These are phyloP conservation scores for Teratosphaeria destructans DNA, from an alignment of 2,329 filamentous ascomycete species.

Conservation along the genomic window DNA sequence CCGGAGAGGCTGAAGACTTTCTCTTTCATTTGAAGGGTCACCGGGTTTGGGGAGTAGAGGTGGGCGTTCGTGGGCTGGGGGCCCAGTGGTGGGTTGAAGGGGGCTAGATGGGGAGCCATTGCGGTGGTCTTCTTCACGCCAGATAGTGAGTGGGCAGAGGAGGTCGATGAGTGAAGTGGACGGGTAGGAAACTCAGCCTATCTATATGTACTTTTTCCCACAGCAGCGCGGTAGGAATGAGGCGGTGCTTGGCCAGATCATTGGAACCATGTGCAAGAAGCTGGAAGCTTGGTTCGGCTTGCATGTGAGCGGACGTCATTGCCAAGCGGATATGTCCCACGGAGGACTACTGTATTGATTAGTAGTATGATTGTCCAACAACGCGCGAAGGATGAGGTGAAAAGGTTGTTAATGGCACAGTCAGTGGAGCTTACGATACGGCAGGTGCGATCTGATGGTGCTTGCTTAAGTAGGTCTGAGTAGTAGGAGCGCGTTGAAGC, in stretches of 20 bases:
- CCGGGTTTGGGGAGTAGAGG: conserved; percentile 20
- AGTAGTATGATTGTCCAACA: too few relatives aligned
- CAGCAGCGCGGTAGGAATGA: neutral
- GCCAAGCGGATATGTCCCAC: neutral
- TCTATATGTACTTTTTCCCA: neutral
- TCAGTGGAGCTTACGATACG: neutral
- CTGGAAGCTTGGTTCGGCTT: neutral
- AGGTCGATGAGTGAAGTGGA: neutral
- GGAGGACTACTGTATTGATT: too few relatives aligned
- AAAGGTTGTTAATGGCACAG: neutral
- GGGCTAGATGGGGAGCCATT: conserved; percentile 10
- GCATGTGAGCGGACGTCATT: neutral
- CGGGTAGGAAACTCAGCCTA: neutral
- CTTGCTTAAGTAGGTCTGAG: neutral
- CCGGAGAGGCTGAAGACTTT: conserved; percentile 52
- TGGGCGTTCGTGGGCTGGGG: conserved; percentile 17
- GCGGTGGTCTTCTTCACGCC: neutral
- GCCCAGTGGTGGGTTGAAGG: conserved; percentile 21
- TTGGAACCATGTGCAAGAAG: neutral
- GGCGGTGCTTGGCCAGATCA: neutral
- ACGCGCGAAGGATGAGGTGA: neutral
- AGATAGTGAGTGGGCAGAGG: neutral
- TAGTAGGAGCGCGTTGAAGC: neutral
- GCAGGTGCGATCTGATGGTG: too few relatives aligned
- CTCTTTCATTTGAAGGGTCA: conserved; percentile 49